Conservation (phyloP, 768 basidiomycete genomes). For the Sistotremastrum suecicum region DNA sequence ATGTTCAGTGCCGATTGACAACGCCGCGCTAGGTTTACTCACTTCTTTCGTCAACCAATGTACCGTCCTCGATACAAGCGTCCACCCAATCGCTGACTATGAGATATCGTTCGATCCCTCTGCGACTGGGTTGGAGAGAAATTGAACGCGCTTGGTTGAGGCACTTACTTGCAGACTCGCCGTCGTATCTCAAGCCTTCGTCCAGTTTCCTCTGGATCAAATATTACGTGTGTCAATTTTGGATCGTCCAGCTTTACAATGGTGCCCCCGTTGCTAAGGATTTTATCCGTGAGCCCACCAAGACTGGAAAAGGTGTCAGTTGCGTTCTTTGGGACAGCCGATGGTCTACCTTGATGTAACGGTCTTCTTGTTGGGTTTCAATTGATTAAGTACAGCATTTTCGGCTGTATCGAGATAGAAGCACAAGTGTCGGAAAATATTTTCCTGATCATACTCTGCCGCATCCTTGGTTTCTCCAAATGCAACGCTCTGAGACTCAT, state of each 20-base stretch:
- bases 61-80: conserved; percentile 71
- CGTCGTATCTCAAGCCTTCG: conserved; percentile 58
- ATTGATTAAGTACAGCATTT: conserved; percentile 35
- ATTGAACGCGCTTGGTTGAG: background rate
- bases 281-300: conserved; percentile 29
- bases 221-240: conserved; percentile 73
- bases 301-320: conserved; percentile 31
- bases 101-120: conserved; percentile 70
- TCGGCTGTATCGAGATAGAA: conserved; percentile 81
- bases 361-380: background rate
- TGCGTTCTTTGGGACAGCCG: background rate
- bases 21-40: conserved; percentile 11
- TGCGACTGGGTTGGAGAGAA: conserved; percentile 15
- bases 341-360: background rate
- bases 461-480: conserved; percentile 66
- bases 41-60: conserved; percentile 80
- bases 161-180: conserved; percentile 53
- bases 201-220: conserved; percentile 71
- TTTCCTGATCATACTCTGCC: conserved; percentile 64
- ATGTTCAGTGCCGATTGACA: too few species aligned
- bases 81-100: conserved; percentile 66
- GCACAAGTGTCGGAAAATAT: conserved; percentile 76
- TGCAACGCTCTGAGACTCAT: conserved; percentile 19
- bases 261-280: conserved; percentile 59
- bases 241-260: conserved; percentile 56